Percentiles rank a stretch among this genome's conserved stretches.
Conservation (phyloP, 2,329 filamentous ascomycete genomes). For the Tothia fuscella region DNA sequence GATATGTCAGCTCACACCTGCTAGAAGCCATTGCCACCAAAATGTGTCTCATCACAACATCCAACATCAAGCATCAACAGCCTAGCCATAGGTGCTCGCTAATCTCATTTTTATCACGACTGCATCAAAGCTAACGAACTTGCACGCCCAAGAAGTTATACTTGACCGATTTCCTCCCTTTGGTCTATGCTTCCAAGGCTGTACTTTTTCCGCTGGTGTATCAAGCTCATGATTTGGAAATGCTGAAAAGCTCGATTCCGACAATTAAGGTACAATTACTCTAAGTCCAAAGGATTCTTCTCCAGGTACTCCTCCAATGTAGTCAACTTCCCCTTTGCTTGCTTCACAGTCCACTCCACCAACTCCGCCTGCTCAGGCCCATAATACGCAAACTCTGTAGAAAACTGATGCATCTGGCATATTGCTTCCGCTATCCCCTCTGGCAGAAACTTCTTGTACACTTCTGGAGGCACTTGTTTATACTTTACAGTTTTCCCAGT, state of each 20-base stretch:
- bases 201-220: no score
- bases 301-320: slow-evolving; percentile 20
- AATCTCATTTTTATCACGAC: no score
- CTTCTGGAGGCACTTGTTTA: slow-evolving; percentile 19
- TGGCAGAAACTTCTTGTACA: slow-evolving; percentile 18
- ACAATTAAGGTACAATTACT: slow-evolving; percentile 11
- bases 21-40: no score
- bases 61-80: no score
- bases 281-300: slow-evolving; percentile 16
- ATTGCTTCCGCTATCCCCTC: slow-evolving; percentile 15
- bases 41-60: no score
- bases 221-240: no score
- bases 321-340: slow-evolving; percentile 18
- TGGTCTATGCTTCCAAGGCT: no score
- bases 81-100: no score
- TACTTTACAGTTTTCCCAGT: slow-evolving; percentile 27
- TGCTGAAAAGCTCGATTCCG: not conserved
- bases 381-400: slow-evolving; percentile 18
- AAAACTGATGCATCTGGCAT: slow-evolving; percentile 19
- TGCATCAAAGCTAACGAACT: no score
- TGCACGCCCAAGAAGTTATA: no score
- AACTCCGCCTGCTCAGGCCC: slow-evolving; percentile 14
- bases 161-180: no score
- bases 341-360: slow-evolving; percentile 19
- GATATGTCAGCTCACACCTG: no score